Conservation (phyloP, 78 protist genomes). For the Dictyostelium discoideum region dicty_2.7 NC_007088.5:2937001-2937500, state of each 20-base stretch:
- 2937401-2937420: constrained; percentile 86
- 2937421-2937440: constrained; percentile 81
- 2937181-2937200: background rate
- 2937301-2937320: constrained; percentile 19
- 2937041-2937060: background rate
- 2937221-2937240: background rate
- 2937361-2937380: constrained; percentile 75
- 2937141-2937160: background rate
- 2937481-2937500: background rate
- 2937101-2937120: background rate
- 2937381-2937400: constrained; percentile 84
- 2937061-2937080: background rate
- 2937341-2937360: constrained; percentile 25
- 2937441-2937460: constrained; percentile 83
- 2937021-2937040: background rate
- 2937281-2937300: constrained; percentile 62
- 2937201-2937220: background rate
- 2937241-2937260: background rate
- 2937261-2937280: background rate
- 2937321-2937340: constrained; percentile 30
- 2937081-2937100: background rate
- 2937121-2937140: background rate
- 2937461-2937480: constrained; percentile 24
- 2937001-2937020: background rate
- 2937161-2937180: background rate